These are phyloP conservation scores for Vishniacozyma victoriae DNA, from an alignment of 768 basidiomycete genomes.

Conservation along the genomic window DNA sequence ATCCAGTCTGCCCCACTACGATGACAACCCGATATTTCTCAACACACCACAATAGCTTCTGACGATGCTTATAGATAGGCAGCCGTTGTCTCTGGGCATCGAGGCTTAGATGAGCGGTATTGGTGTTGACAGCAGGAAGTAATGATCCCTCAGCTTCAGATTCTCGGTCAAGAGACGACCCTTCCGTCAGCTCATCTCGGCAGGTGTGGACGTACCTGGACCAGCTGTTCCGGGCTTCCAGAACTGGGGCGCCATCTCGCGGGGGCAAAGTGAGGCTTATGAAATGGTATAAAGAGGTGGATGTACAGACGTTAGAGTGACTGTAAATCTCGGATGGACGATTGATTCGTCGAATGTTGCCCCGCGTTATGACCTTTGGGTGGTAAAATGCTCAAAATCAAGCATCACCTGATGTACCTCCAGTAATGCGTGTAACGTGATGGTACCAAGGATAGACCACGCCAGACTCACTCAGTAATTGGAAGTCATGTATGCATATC, in stretches of 20 bases:
- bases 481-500: too few species aligned
- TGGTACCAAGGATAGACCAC: too few species aligned
- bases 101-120: slow-evolving; percentile 56
- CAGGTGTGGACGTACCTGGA: slow-evolving; percentile 29
- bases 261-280: too few species aligned
- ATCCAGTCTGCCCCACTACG: slow-evolving; percentile 85
- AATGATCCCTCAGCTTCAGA: slow-evolving; percentile 69
- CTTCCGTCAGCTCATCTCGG: slow-evolving; percentile 40
- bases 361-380: too few species aligned
- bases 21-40: slow-evolving; percentile 79
- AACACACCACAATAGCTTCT: slow-evolving; percentile 72
- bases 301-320: too few species aligned
- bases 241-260: slow-evolving; percentile 35
- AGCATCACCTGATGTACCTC: too few species aligned
- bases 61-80: slow-evolving; percentile 88
- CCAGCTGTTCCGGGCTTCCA: slow-evolving; percentile 47
- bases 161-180: slow-evolving; percentile 78
- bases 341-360: too few species aligned
- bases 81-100: slow-evolving; percentile 72
- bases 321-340: too few species aligned
- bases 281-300: too few species aligned
- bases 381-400: too few species aligned
- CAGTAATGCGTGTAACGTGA: too few species aligned
- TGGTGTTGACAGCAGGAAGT: slow-evolving; percentile 59
- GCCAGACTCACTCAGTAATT: too few species aligned